A percentile compares a stretch with the other conserved stretches of the same genome.
phyloP scores from a whole-genome alignment of 768 basidiomycete species.

The Mrakia gelida region DNA sequence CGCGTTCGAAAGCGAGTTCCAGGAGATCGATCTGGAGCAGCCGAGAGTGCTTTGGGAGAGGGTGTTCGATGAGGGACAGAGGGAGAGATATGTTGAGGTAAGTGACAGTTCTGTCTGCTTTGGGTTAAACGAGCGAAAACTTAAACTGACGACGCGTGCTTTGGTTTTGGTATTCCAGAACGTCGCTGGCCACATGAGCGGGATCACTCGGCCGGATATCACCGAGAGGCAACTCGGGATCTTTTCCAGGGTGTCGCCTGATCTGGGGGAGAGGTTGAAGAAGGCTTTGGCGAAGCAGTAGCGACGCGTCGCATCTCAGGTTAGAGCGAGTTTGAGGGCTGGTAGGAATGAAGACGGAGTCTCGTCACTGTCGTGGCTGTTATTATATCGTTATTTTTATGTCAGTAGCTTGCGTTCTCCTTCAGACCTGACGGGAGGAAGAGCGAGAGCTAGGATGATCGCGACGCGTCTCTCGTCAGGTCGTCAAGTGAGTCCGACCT shows the following conservation, averaged over 20 bases:
- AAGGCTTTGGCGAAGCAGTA: slow-evolving; percentile 51
- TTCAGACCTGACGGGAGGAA: no score
- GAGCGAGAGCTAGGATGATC: no score
- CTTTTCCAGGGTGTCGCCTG: slow-evolving; percentile 73
- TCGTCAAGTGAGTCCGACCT: no score
- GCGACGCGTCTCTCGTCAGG: no score
- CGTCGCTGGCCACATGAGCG: slow-evolving; percentile 46
- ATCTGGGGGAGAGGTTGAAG: slow-evolving; percentile 71
- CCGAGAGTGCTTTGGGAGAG: not conserved
- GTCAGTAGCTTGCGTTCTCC: no score
- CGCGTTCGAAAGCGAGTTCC: slow-evolving; percentile 57
- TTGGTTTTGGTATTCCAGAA: slow-evolving; percentile 35
- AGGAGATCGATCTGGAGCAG: slow-evolving; percentile 42
- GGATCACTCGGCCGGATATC: slow-evolving; percentile 37
- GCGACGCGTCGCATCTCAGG: no score
- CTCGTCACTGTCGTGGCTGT: no score
- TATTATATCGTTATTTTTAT: no score
- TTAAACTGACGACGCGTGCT: slow-evolving; percentile 39
- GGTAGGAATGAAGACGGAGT: no score
- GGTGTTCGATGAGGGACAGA: not conserved
- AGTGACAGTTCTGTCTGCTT: not conserved
- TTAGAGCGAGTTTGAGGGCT: no score
- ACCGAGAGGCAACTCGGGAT: slow-evolving; percentile 48
- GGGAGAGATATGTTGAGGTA: not conserved
- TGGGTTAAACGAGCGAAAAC: no score